Conservation (phyloP, 1,139 yeast species). For the Saccharomyces hybrid region DNA sequence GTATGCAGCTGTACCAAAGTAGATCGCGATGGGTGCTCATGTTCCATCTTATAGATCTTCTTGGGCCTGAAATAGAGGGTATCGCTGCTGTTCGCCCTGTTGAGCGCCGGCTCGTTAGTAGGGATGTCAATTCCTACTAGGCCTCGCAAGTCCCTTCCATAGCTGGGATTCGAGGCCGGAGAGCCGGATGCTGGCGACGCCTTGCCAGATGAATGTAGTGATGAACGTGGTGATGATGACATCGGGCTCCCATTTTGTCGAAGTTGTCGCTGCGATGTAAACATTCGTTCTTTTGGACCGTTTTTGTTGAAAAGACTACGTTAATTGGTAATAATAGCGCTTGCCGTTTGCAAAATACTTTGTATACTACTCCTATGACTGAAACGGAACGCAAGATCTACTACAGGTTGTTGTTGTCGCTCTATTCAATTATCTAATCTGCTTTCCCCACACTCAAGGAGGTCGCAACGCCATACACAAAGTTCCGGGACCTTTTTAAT, state of each 20-base stretch:
- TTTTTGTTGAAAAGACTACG: not conserved
- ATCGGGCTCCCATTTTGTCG: not conserved
- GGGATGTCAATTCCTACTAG: not conserved
- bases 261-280: not conserved
- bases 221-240: constrained; percentile 3
- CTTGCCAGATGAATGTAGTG: constrained; percentile 1
- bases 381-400: not conserved
- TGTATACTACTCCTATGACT: not conserved
- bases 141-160: constrained; percentile 1
- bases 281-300: not conserved
- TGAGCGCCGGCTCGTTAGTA: not conserved
- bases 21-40: constrained; percentile 14
- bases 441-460: not conserved
- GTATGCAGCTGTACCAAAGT: constrained; percentile 32
- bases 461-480: not conserved
- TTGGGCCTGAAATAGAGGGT: constrained; percentile 20
- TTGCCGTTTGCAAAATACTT: not conserved
- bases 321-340: not conserved
- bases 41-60: constrained; percentile 13
- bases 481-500: not conserved
- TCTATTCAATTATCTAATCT: not conserved
- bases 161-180: not conserved
- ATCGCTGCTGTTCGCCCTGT: constrained; percentile 2
- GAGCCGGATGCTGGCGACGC: not conserved
- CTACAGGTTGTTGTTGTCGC: not conserved